These are phyloP conservation scores for maize (Zea mays) DNA, from an alignment of 176 grass and related monocot species.

Conservation along the genomic window DNA sequence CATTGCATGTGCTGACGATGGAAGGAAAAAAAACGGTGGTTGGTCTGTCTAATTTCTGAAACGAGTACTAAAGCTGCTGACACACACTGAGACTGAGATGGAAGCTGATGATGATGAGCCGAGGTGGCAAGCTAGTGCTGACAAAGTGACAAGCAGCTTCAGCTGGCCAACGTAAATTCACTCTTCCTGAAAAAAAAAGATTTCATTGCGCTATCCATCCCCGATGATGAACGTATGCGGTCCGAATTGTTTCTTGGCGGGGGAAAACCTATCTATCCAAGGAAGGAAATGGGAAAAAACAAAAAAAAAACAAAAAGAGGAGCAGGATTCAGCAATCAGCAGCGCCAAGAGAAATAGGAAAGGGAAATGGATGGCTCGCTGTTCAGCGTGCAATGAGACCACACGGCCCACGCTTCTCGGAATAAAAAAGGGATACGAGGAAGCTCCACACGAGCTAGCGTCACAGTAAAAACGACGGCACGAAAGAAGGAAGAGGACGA, in stretches of 20 bases:
- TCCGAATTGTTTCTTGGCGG: not conserved
- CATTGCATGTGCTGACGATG: constrained; percentile 27
- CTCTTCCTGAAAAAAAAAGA: constrained; percentile 28
- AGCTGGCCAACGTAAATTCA: not conserved
- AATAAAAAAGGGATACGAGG: not conserved
- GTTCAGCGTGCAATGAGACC: not conserved
- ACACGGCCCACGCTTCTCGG: not conserved
- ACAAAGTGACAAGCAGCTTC: not conserved
- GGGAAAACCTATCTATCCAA: not conserved
- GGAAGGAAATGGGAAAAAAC: not conserved
- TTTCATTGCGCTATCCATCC: not conserved
- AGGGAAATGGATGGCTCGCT: not conserved
- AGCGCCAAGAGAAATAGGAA: not conserved
- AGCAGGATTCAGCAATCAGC: constrained; percentile 17
- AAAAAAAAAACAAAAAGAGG: not conserved
- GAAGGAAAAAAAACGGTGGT: constrained; percentile 7
- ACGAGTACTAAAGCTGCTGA: constrained; percentile 1
- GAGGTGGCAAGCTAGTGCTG: constrained; percentile 3
- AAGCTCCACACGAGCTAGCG: not conserved
- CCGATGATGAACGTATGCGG: not conserved
- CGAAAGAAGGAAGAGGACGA: constrained; percentile 12
- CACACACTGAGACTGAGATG: not conserved
- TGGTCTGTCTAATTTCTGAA: constrained; percentile 24
- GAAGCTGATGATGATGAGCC: constrained; percentile 26
- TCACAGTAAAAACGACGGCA: constrained; percentile 16